phyloP scores from a whole-genome alignment of 2,329 filamentous ascomycete genomes.

The Pseudogymnoascus sp. region DNA sequence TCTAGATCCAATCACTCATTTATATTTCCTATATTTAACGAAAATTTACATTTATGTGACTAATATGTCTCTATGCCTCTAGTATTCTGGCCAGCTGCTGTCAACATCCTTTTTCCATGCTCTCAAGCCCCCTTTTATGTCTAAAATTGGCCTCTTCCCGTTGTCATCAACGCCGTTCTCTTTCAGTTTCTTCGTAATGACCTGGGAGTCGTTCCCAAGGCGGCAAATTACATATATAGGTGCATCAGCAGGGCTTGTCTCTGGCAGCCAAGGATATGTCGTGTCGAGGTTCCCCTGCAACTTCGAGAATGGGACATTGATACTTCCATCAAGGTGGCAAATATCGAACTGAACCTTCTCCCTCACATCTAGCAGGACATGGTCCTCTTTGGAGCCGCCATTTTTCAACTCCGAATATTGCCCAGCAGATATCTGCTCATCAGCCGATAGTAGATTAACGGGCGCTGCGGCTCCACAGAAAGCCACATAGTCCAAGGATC shows the following conservation, averaged over 20 bases:
- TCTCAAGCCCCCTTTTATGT: slow-evolving; percentile 63
- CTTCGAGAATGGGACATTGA: slow-evolving; percentile 65
- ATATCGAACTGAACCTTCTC: slow-evolving; percentile 81
- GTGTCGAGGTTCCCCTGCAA: slow-evolving; percentile 31
- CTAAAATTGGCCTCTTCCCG: slow-evolving; percentile 52
- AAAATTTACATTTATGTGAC: not conserved
- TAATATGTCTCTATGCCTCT: not conserved
- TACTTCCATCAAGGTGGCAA: slow-evolving; percentile 64
- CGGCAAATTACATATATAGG: slow-evolving; percentile 68
- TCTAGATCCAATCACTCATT: slow-evolving; percentile 9
- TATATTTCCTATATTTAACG: not conserved
- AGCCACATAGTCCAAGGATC: slow-evolving; percentile 71
- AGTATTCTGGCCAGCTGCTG: slow-evolving; percentile 49
- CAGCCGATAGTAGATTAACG: slow-evolving; percentile 48
- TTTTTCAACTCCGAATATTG: slow-evolving; percentile 42
- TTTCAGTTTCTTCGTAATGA: slow-evolving; percentile 59
- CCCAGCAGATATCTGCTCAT: slow-evolving; percentile 60
- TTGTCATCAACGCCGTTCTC: slow-evolving; percentile 44
- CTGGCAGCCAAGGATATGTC: slow-evolving; percentile 33
- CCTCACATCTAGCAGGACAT: slow-evolving; percentile 72
- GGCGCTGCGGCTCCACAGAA: slow-evolving; percentile 67
- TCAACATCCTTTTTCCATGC: slow-evolving; percentile 69
- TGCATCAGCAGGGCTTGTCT: slow-evolving; percentile 33
- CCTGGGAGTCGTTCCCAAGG: slow-evolving; percentile 71
- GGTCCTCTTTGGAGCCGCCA: slow-evolving; percentile 25